Base-by-base conservation (phyloP, 345 rosid genomes). In the Linum trigynum region DNA sequence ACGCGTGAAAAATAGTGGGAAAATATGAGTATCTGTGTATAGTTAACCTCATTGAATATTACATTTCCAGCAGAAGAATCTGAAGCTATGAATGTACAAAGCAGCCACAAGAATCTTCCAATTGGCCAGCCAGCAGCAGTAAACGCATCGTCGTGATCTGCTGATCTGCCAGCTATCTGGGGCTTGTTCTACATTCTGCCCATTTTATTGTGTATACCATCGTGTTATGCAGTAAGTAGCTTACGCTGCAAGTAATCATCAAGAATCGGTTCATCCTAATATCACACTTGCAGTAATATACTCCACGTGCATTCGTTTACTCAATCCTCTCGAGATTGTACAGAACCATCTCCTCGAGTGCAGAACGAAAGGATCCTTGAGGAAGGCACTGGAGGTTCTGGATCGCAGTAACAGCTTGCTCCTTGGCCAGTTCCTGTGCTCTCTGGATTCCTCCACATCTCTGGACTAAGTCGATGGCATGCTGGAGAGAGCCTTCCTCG, bases 261-360 rank as follows among this genome's bases (percentile, higher is more conserved):
- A 23, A 23, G 32, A 23, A 0, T 23, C 32, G 32, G 32, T 23
- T 23, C 32, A 23, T 23, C 32, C 32, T 23, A 12, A 38, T 23
- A 23, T 23, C 15, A 64, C 39, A 74, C 32, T 57, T 8, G 17
- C 55, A 38, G 11, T n/a, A 14, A 39, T 32, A 15, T 7, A 42
- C 50, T 11, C 5, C 12, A n/a, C 6, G 50, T 38, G 35, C 7
- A 32, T 38, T 7, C 16, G 55, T 3, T 23, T 23, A 94, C 71
- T 84, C 95, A 66, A 90, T 84, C 75, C 97, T 80, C 75, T 90
- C 90, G 5, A 94, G 97, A 81, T 94, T 94, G 72, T 78, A 94
- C 81, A 81, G 64, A 43, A 90, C 96, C 95, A 94, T 84, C 64
- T 85, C 86, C 77, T 88, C 86, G 2, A 94, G 88, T 60, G 90